Percentiles rank a stretch among this genome's conserved stretches.
Evolutionary conservation across 192 early-diverging fungal genomes (phyloP).

Genomic region (Coemansia sp.): DNA sequence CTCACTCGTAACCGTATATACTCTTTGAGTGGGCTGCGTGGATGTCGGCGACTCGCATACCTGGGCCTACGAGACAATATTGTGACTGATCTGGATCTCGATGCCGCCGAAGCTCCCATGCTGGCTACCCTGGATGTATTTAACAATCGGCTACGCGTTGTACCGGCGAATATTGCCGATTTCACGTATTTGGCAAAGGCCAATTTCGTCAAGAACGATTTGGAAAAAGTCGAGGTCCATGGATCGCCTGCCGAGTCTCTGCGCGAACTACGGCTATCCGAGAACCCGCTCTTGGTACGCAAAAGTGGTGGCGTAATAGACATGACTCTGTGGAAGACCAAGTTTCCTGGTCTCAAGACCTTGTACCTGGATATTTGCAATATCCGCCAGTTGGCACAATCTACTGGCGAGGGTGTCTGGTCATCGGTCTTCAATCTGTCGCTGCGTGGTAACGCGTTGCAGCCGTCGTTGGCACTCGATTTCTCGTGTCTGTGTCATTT

Average conservation of each 20-base stretch:
- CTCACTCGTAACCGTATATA: constrained; percentile 48
- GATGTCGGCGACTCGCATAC: constrained; percentile 40
- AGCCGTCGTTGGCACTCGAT: constrained; percentile 35
- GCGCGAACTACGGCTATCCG: constrained; percentile 49
- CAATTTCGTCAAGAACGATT: constrained; percentile 49
- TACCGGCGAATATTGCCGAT: constrained; percentile 41
- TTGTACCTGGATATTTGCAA: constrained; percentile 52
- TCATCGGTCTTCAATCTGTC: constrained; percentile 47
- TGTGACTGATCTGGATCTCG: constrained; percentile 39
- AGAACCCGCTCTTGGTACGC: constrained; percentile 49
- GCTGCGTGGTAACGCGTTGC: constrained; percentile 43
- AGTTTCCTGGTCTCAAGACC: constrained; percentile 47
- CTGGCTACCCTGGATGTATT: constrained; percentile 42
- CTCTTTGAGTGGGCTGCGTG: constrained; percentile 30
- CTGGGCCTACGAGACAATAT: constrained; percentile 48
- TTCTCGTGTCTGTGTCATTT: constrained; percentile 33
- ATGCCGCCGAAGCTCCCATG: constrained; percentile 34
- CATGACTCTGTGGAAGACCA: constrained; percentile 30
- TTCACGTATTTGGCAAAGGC: constrained; percentile 31
- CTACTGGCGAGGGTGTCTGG: constrained; percentile 13
- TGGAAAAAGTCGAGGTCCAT: constrained; percentile 40
- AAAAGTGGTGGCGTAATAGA: constrained; percentile 36
- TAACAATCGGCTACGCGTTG: constrained; percentile 46
- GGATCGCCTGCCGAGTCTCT: constrained; percentile 35
- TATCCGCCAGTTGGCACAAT: constrained; percentile 31